Conservation (phyloP, 78 protist species). For the Bigelowiella natans region DNA sequence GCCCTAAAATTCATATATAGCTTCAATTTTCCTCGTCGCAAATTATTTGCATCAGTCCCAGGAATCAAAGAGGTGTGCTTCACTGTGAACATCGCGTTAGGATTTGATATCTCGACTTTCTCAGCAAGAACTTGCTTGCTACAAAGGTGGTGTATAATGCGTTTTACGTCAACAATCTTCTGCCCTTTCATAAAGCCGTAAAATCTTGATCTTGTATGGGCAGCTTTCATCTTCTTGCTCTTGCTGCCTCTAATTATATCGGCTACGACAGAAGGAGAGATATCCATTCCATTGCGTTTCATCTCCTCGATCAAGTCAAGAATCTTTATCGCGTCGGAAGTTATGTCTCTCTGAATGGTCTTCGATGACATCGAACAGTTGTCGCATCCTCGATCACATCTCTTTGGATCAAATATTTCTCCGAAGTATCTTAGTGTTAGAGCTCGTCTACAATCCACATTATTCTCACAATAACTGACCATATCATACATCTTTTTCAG, state of each 20-base stretch:
- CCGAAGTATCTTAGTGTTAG: slow-evolving; percentile 23
- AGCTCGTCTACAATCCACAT: slow-evolving; percentile 27
- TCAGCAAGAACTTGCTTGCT: not conserved
- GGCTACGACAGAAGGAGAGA: not conserved
- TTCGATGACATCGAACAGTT: slow-evolving; percentile 5
- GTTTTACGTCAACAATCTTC: not conserved
- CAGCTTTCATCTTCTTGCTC: not conserved
- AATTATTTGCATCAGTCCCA: not conserved
- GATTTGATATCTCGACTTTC: not conserved
- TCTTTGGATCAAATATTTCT: slow-evolving; percentile 12
- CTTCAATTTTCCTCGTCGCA: not conserved
- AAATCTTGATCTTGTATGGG: not conserved
- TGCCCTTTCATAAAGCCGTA: not conserved
- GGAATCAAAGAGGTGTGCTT: not conserved
- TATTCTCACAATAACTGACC: slow-evolving; percentile 36
- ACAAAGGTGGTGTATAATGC: not conserved
- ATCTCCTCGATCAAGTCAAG: not conserved
- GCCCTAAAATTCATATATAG: not conserved
- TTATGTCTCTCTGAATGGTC: not conserved
- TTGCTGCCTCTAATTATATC: not conserved
- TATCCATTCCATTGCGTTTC: not conserved
- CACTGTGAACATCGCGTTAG: not conserved
- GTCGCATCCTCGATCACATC: slow-evolving; percentile 33
- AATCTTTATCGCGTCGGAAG: not conserved
- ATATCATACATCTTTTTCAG: slow-evolving; percentile 15